Conservation (phyloP, 305 asterid genomes). For the Nicotiana rustica region DNA sequence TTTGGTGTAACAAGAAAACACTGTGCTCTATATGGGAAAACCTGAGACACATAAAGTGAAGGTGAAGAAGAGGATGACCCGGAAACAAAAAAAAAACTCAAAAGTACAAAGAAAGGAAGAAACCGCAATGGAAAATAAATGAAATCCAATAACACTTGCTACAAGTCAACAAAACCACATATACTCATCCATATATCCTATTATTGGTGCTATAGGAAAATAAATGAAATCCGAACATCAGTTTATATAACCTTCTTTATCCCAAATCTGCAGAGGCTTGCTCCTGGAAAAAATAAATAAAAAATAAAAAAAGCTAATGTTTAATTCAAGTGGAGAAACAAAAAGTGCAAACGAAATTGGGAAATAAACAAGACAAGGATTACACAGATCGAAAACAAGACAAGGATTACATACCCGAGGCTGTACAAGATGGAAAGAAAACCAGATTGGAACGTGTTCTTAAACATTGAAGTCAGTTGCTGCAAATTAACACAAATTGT, state of each 20-base stretch:
- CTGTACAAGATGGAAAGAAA: constrained; percentile 92
- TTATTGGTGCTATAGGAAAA: not conserved
- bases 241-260: constrained; percentile 72
- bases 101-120: not conserved
- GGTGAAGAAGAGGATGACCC: not conserved
- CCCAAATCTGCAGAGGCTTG: constrained; percentile 99
- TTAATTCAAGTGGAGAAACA: not conserved
- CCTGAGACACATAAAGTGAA: not conserved
- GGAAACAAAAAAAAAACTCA: not conserved
- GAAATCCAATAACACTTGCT: not conserved
- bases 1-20: constrained; percentile 4
- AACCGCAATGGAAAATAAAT: not conserved
- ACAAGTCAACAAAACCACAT: not conserved
- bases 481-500: constrained; percentile 17
- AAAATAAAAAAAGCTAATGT: not conserved
- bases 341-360: not conserved
- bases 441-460: constrained; percentile 95
- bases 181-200: not conserved
- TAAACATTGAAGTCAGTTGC: constrained; percentile 60
- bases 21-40: not conserved
- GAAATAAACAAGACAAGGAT: not conserved
- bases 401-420: constrained; percentile 67
- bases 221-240: not conserved
- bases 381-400: not conserved
- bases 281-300: constrained; percentile 57